These are phyloP conservation scores for Globisporangium paroecandrum DNA, from an alignment of 352 stramenopile species.

Conservation along the genomic window DNA sequence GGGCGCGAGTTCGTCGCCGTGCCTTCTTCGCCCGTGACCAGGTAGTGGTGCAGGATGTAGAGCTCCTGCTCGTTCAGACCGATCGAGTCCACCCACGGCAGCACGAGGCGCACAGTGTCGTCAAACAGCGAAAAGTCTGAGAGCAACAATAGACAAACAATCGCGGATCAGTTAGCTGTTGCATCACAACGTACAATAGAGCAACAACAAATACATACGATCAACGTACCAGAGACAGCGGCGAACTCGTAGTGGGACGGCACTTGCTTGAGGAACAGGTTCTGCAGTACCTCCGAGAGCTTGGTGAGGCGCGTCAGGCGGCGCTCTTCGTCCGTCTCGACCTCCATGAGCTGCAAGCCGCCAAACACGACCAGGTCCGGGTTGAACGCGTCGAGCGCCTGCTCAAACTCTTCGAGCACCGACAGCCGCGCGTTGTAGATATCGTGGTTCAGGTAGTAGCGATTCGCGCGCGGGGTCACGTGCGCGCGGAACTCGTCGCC, in stretches of 20 bases:
- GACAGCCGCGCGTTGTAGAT: conserved; percentile 80
- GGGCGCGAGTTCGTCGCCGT: conserved; percentile 74
- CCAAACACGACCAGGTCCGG: conserved; percentile 79
- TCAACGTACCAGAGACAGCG: conserved; percentile 50
- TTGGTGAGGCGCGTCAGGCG: conserved; percentile 53
- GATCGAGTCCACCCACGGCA: conserved; percentile 78
- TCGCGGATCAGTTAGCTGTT: neutral
- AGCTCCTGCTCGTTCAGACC: conserved; percentile 84
- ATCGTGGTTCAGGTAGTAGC: conserved; percentile 86
- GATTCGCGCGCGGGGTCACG: conserved; percentile 66
- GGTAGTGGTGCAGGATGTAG: conserved; percentile 78
- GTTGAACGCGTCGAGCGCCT: conserved; percentile 48
- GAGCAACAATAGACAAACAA: neutral
- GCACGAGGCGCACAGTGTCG: conserved; percentile 71
- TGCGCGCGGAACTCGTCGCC: conserved; percentile 61
- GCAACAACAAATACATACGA: too few relatives aligned
- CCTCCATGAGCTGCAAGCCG: conserved; percentile 81
- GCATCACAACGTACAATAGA: neutral
- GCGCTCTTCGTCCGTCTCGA: conserved; percentile 59
- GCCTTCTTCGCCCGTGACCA: conserved; percentile 68
- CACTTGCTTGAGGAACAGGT: conserved; percentile 54
- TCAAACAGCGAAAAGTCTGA: conserved; percentile 80
- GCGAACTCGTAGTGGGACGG: conserved; percentile 83
- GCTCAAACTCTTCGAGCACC: conserved; percentile 75
- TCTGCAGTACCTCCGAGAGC: conserved; percentile 68